Evolutionary conservation across 495 filamentous ascomycete species (phyloP), one percentile per base, ranked within the genome.

Genomic region (Neurospora sp.): DNA sequence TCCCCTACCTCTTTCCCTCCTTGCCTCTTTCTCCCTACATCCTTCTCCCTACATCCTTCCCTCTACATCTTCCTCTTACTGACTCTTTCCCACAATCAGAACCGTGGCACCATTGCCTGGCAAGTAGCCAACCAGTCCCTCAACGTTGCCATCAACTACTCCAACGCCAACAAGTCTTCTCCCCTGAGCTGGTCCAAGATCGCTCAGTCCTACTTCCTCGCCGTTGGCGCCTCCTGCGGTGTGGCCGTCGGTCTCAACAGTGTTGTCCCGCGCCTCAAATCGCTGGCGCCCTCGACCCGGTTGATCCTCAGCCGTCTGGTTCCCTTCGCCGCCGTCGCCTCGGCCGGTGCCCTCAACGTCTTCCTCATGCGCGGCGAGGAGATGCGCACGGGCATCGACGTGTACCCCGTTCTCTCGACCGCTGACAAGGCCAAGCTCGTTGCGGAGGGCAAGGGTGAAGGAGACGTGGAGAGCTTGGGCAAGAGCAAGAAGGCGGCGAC

Each of bases 351-450:
- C 1, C 85, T 99, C 59, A 99, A 99, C 81, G 96, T 98, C 40
- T 95, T 97, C 84, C 86, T 99, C 72, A 99, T 99, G 96, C 92
- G 96, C 75, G 92, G 93, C 69, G 94, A 97, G 81, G 96, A 99
- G 83, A 97, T 98, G 74, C 86, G 93, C 78, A 88, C 86, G 68
- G 96, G 96, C 14, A 98, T 99, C 79, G 94, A 99, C 82, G 90
- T 99, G n/a, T 98, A 89, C 84, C 94, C 93, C 0, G 88, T 91
- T 31, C 85, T 91, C 1, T 88, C 86, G 31, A 87, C 86, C 3
- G 81, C 83, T 3, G 85, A 89, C 70, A 89, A 87, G 77, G 76
- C 76, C 61, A 84, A 84, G 53, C 27, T 65, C 1, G 27, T 65
- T 18, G 53, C 53, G 1, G 53, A 65, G 53, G 68, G 45, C 40